Percentiles rank a stretch among this genome's conserved stretches.
Conservation (phyloP, 345 rosid genomes). For the Nasturtium officinale region DNA sequence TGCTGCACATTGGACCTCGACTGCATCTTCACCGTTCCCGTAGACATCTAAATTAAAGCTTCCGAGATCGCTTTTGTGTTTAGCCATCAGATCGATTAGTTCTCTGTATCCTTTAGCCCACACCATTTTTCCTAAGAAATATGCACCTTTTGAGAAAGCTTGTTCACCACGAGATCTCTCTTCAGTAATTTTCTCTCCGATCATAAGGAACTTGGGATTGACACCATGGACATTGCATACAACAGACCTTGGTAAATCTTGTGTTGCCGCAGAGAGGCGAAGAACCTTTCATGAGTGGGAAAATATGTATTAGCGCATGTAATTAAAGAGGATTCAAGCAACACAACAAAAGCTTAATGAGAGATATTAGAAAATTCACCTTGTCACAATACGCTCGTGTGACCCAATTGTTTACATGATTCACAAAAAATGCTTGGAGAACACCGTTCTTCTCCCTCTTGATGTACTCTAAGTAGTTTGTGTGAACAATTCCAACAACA, state of each 20-base stretch:
- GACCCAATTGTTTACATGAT: slow-evolving; percentile 92
- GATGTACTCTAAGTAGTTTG: slow-evolving; percentile 96
- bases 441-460: slow-evolving; percentile 97
- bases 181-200: slow-evolving; percentile 82
- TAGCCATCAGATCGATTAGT: slow-evolving; percentile 80
- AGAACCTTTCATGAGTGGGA: slow-evolving; percentile 60
- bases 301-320: slow-evolving; percentile 7
- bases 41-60: slow-evolving; percentile 88
- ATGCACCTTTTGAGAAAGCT: slow-evolving; percentile 95
- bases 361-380: slow-evolving; percentile 46
- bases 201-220: slow-evolving; percentile 86
- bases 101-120: slow-evolving; percentile 99
- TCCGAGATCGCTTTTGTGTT: slow-evolving; percentile 75
- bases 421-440: slow-evolving; percentile 89
- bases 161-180: slow-evolving; percentile 88
- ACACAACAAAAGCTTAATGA: slow-evolving; percentile 2
- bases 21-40: slow-evolving; percentile 96
- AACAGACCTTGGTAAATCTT: slow-evolving; percentile 85
- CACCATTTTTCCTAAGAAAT: slow-evolving; percentile 96
- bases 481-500: slow-evolving; percentile 96
- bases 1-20: slow-evolving; percentile 79
- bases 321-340: not conserved
- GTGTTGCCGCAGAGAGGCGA: slow-evolving; percentile 96
- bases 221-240: slow-evolving; percentile 98
- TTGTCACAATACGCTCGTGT: slow-evolving; percentile 88